Evolutionary conservation across 768 basidiomycete species (phyloP).

Genomic region (Cyclocybe cylindracea): DNA sequence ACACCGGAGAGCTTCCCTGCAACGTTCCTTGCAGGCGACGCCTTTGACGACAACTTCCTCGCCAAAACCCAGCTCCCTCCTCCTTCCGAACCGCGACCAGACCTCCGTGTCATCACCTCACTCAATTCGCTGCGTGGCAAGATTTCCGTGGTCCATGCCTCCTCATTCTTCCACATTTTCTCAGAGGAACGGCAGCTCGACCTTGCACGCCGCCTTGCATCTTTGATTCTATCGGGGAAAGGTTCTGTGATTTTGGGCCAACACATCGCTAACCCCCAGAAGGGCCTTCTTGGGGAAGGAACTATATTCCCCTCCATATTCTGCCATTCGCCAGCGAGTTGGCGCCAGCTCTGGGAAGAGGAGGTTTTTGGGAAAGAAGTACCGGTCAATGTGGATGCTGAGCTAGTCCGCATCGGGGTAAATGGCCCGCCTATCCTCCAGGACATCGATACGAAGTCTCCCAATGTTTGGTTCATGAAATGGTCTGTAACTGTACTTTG

Average conservation of each 20-base stretch:
- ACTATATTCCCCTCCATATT: constrained; percentile 26
- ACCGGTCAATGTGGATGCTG: constrained; percentile 15
- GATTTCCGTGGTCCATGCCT: constrained; percentile 46
- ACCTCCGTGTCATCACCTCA: constrained; percentile 15
- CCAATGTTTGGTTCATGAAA: constrained; percentile 12
- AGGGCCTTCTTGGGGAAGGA: constrained; percentile 21
- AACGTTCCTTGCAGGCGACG: constrained; percentile 56
- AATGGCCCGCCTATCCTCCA: not conserved
- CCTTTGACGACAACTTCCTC: constrained; percentile 47
- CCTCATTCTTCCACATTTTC: constrained; percentile 39
- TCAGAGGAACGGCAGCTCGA: constrained; percentile 29
- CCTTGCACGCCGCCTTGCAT: constrained; percentile 28
- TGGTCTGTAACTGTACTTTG: constrained; percentile 15
- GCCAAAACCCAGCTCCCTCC: constrained; percentile 5
- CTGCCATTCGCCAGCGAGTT: constrained; percentile 39
- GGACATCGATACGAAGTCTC: not conserved
- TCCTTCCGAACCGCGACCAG: constrained; percentile 1
- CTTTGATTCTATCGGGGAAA: constrained; percentile 31
- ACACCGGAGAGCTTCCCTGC: constrained; percentile 54
- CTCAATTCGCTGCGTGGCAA: constrained; percentile 38
- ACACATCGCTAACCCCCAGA: constrained; percentile 36
- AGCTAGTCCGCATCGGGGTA: constrained; percentile 2
- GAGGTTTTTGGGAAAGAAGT: constrained; percentile 27
- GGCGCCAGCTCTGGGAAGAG: constrained; percentile 34
- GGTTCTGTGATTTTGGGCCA: constrained; percentile 36